phyloP scores from a whole-genome alignment of 805 yeast genomes.

The Yarrowia divulgata region DNA sequence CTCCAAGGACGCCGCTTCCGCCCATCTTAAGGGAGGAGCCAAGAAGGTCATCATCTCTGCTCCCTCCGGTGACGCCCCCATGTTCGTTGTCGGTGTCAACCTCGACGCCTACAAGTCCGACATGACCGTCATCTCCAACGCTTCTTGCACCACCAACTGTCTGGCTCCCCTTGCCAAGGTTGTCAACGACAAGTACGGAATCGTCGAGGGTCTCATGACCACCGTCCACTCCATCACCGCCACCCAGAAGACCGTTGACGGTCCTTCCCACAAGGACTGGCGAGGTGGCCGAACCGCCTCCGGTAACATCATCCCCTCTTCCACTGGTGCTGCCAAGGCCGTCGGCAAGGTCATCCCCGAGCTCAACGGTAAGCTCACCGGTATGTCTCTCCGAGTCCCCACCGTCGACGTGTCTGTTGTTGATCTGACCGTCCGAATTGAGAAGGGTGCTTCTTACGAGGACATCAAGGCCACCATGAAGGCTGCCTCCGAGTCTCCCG shows the following conservation, averaged over 20 bases:
- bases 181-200: constrained; percentile 82
- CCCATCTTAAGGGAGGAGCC: constrained; percentile 90
- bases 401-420: constrained; percentile 93
- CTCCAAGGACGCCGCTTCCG: constrained; percentile 76
- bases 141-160: constrained; percentile 96
- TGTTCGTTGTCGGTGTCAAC: constrained; percentile 94
- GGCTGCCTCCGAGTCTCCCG: constrained; percentile 73
- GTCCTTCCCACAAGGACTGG: constrained; percentile 98
- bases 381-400: constrained; percentile 93
- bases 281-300: constrained; percentile 95
- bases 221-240: constrained; percentile 96
- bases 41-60: constrained; percentile 95
- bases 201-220: constrained; percentile 93
- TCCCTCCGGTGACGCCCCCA: constrained; percentile 92
- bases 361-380: constrained; percentile 91
- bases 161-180: constrained; percentile 94
- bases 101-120: constrained; percentile 78
- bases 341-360: constrained; percentile 94
- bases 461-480: constrained; percentile 80
- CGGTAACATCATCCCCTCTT: constrained; percentile 92
- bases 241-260: constrained; percentile 95
- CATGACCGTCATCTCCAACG: constrained; percentile 82
- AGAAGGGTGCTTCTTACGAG: constrained; percentile 78
- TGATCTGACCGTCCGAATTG: constrained; percentile 85
- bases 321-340: constrained; percentile 98